Base-by-base conservation (phyloP, 2,329 filamentous ascomycete species). In the Aspergillus eucalypticola region DNA sequence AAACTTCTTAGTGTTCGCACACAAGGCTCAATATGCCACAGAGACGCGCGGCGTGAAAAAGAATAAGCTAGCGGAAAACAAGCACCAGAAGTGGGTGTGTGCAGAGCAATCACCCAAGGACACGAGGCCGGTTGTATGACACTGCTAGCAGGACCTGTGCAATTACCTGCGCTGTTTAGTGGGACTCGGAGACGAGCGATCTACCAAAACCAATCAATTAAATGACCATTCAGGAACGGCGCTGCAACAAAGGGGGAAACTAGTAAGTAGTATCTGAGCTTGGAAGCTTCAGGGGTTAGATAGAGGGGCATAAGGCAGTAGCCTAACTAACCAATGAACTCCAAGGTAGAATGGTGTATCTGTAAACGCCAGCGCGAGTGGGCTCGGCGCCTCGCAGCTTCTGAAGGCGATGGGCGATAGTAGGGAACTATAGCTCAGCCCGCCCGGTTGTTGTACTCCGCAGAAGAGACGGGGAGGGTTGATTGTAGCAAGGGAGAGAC, bases 191-290 rank as follows among this genome's bases (percentile, higher is more conserved):
- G 62, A 66, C 59, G 46, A 62, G 66, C 61, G 66, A 68, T 68
- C 66, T 67, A 65, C 66, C 62, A 60, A 64, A 52, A 64, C 64
- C 64, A 67, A 67, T 67, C 64, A 67, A 67, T 67, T 66, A 69
- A 60, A 62, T 53, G 56, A 60, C 61, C 65, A 64, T 67, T 65
- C 63, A 64, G 56, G 50, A 64, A 63, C 56, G 57, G 50, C 29
- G 56, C 44, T 57, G 56, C 48, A 55, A 61, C 52, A 46, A 58
- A 60, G 56, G 56, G 63, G 62, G 48, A 21, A 13, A n/a, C 8
- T 49, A 27, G 25, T 27, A 27, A 27, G 25, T 27, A 27, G 25
- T 27, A 55, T 64, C 49, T 39, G 55, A 61, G 56, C 54, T 13
- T 35, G 32, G 32, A 61, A 58, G 17, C 53, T 58, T 66, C 64